Evolutionary conservation across 1,284 basidiomycete species (phyloP).

Genomic region (Ganoderma multipileum): DNA sequence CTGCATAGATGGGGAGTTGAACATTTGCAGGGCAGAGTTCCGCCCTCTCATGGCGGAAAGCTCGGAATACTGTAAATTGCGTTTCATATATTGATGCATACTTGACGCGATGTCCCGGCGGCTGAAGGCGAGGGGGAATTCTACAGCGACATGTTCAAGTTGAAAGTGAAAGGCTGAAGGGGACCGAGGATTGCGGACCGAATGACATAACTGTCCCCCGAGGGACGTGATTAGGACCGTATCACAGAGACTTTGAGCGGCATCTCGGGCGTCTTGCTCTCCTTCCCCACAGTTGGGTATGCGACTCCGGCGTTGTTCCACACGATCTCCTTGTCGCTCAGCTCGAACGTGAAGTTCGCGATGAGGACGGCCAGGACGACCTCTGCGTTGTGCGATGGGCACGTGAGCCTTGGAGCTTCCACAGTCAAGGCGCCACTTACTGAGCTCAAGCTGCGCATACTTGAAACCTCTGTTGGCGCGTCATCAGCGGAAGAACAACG

Average conservation of each 20-base stretch:
- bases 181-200: too few relatives aligned
- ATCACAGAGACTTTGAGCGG: slow-evolving; percentile 24
- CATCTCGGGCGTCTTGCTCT: slow-evolving; percentile 30
- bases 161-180: too few relatives aligned
- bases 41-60: too few relatives aligned
- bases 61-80: too few relatives aligned
- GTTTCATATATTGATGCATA: too few relatives aligned
- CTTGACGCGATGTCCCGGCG: too few relatives aligned
- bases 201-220: too few relatives aligned
- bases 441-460: slow-evolving; percentile 7
- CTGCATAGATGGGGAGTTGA: too few relatives aligned
- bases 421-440: not conserved
- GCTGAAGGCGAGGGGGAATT: too few relatives aligned
- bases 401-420: not conserved
- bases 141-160: too few relatives aligned
- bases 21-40: too few relatives aligned
- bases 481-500: not conserved
- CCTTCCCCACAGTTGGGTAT: slow-evolving; percentile 29
- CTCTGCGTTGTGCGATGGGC: not conserved
- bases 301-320: slow-evolving; percentile 33
- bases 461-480: slow-evolving; percentile 3
- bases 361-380: slow-evolving; percentile 35
- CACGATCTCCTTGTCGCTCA: slow-evolving; percentile 23
- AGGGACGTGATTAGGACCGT: not conserved
- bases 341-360: slow-evolving; percentile 23